Conservation (phyloP, 2,329 filamentous ascomycete genomes). For the Trichoderma sp. region DNA sequence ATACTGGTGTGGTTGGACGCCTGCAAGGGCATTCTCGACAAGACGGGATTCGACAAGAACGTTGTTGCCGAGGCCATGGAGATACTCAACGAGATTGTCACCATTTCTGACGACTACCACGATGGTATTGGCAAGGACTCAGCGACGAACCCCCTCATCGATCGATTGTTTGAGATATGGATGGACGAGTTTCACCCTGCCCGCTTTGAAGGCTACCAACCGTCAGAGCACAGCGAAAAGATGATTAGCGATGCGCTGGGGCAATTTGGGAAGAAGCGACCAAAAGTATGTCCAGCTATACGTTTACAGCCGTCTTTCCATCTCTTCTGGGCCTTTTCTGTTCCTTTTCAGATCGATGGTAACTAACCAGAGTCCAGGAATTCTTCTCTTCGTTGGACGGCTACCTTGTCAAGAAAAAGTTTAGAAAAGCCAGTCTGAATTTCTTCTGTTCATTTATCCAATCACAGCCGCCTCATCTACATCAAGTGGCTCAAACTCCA, state of each 20-base stretch:
- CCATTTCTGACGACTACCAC: slow-evolving; percentile 58
- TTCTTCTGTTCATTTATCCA: slow-evolving; percentile 72
- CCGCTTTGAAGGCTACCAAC: slow-evolving; percentile 36
- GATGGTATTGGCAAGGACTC: slow-evolving; percentile 42
- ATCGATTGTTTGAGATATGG: slow-evolving; percentile 57
- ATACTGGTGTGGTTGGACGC: slow-evolving; percentile 70
- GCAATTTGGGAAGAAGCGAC: slow-evolving; percentile 64
- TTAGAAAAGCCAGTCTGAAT: slow-evolving; percentile 61
- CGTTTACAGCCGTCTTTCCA: neutral
- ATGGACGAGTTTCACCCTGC: slow-evolving; percentile 46
- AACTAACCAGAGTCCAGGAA: slow-evolving; percentile 42
- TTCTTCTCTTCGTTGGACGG: slow-evolving; percentile 64
- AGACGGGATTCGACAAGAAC: slow-evolving; percentile 59
- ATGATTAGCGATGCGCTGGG: slow-evolving; percentile 52
- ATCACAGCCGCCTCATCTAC: slow-evolving; percentile 74
- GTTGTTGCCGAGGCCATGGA: slow-evolving; percentile 62
- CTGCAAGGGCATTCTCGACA: slow-evolving; percentile 38
- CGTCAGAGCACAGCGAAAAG: slow-evolving; percentile 47
- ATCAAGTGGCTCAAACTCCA: slow-evolving; percentile 68
- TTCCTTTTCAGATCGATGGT: neutral
- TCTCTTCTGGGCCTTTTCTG: neutral
- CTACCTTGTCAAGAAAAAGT: slow-evolving; percentile 62
- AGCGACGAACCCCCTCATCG: slow-evolving; percentile 49
- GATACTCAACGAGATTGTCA: slow-evolving; percentile 62
- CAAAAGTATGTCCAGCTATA: slow-evolving; percentile 42